phyloP scores from a whole-genome alignment of 345 rosid genomes.

The Melaleuca alternifolia region DNA sequence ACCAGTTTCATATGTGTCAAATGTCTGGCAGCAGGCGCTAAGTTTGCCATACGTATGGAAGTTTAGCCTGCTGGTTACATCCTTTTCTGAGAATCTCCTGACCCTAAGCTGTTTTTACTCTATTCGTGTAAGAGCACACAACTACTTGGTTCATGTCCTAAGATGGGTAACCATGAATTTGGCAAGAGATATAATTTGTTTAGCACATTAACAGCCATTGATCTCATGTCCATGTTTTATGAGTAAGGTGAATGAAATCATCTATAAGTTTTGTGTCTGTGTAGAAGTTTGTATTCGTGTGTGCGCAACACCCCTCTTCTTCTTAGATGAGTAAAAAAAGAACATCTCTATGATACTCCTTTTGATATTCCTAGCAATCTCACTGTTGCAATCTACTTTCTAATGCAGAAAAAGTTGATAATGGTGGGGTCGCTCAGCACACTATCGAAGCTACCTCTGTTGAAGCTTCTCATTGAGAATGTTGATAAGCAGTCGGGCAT shows the following conservation, averaged over 20 bases:
- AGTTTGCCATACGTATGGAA: not conserved
- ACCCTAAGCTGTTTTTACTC: not conserved
- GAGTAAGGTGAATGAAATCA: not conserved
- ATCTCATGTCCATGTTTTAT: not conserved
- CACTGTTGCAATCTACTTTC: not conserved
- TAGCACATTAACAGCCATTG: not conserved
- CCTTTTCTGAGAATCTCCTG: not conserved
- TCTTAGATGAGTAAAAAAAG: not conserved
- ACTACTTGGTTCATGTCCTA: not conserved
- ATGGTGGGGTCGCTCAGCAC: slow-evolving; percentile 84
- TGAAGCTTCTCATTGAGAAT: slow-evolving; percentile 73
- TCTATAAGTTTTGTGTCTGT: not conserved
- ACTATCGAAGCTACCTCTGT: slow-evolving; percentile 63
- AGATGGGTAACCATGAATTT: not conserved
- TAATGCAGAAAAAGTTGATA: slow-evolving; percentile 68
- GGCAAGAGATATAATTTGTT: not conserved
- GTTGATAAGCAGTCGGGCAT: slow-evolving; percentile 64
- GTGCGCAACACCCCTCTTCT: not conserved
- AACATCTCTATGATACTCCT: not conserved
- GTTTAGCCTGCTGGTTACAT: not conserved
- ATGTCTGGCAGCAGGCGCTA: not conserved
- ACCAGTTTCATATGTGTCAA: not conserved
- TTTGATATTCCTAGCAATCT: not conserved
- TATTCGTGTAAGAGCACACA: not conserved
- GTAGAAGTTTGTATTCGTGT: not conserved